A percentile compares a stretch with the other conserved stretches of the same genome.
These are phyloP conservation scores for Bryoglossum gracile DNA, from an alignment of 495 filamentous ascomycete genomes.

Conservation along the genomic window DNA sequence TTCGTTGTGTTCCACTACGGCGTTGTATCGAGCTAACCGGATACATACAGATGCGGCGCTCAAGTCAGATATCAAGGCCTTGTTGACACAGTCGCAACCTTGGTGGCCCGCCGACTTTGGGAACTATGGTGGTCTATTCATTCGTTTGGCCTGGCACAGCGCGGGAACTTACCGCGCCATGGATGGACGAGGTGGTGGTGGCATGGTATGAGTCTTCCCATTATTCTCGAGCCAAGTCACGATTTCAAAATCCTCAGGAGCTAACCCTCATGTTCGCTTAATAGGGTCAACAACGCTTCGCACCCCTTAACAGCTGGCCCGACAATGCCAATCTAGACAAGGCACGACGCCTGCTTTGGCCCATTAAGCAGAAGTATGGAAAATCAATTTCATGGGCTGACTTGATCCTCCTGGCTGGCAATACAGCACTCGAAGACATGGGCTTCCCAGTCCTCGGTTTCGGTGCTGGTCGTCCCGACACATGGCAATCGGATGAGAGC, in stretches of 20 bases:
- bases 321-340: conserved; percentile 19
- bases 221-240: background rate
- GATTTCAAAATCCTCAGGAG: background rate
- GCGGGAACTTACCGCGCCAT: conserved; percentile 18
- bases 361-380: conserved; percentile 19
- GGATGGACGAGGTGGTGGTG: conserved; percentile 19
- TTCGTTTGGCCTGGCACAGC: conserved; percentile 18
- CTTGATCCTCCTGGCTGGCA: conserved; percentile 13
- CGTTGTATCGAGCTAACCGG: background rate
- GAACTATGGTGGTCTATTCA: conserved; percentile 14
- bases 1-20: background rate
- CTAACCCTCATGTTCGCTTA: background rate
- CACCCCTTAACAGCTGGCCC: conserved; percentile 19
- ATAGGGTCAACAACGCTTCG: conserved; percentile 17
- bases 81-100: conserved; percentile 12
- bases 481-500: conserved; percentile 18
- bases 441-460: conserved; percentile 14
- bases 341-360: conserved; percentile 16
- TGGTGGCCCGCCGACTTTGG: conserved; percentile 20
- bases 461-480: conserved; percentile 13
- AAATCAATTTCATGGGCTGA: conserved; percentile 18
- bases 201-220: conserved; percentile 1
- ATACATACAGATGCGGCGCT: conserved; percentile 1
- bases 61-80: conserved; percentile 11
- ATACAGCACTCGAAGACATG: conserved; percentile 13